Base-by-base conservation (phyloP, 1,139 yeast genomes). In the Hansenula lynferdii region DNA sequence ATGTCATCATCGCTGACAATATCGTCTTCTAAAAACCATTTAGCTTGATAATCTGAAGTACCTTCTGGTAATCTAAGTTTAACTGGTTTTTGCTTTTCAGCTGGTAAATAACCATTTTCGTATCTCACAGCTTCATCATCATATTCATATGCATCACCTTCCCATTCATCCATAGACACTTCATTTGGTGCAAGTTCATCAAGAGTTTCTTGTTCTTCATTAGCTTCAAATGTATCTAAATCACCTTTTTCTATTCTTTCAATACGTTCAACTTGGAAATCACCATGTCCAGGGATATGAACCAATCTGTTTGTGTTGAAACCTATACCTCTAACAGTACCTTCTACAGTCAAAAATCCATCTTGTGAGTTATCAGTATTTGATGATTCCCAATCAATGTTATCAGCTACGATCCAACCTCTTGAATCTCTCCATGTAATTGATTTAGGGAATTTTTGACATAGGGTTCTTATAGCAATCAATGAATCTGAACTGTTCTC, bases 371-470 rank as follows among this genome's bases (percentile, higher is more conserved):
- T 52, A 8, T 61, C 60, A 18, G 56, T 54, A 39, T 58, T 60
- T 21, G 57, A 53, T 9, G 64, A 64, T n/a, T 64, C 60, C 70
- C 76, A 81, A 27, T 62, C 60, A 1, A 79, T 69, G 3, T 62
- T 54, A 49, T 87, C 95, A 1, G 95, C 94, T 16, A 92, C 72
- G 45, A 92, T 41, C 65, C 90, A 94, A 8, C 96, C 94, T 57
- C 98, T 72, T 20, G 80, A 67, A 51, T 92, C 97, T 65, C 98
- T 80, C 98, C 98, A 94, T 28, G 75, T 74, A 30, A 94, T 70
- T 3, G 87, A 79, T 57, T 81, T 82, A 22, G 98, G 98, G 54
- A 80, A 76, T 60, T 81, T 85, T 56, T 92, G 97, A 56, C 96
- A 85, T 28, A 94, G 54, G 3, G 72, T 68, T 57, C 98, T 75